Conservation (phyloP, 2,329 filamentous ascomycete genomes). For the Penicillium freii region DNA sequence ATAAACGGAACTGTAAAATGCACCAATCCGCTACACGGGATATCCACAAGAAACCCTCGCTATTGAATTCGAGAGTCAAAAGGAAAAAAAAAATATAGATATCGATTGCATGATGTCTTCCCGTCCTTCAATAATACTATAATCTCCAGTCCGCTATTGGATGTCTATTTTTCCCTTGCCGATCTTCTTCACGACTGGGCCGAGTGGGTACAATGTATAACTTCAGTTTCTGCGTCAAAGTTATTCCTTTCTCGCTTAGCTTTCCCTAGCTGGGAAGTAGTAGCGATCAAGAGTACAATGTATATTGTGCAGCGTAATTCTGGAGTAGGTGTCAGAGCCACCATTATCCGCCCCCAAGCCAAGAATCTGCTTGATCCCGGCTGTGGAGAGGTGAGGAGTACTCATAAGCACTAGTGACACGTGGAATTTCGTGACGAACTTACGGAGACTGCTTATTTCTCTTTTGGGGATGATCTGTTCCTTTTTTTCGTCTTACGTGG, state of each 20-base stretch:
- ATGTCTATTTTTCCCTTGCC: background rate
- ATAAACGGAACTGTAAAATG: too few relatives aligned
- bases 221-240: background rate
- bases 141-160: background rate
- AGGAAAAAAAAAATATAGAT: too few relatives aligned
- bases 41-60: background rate
- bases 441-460: conserved; percentile 6
- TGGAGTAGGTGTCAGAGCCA: background rate
- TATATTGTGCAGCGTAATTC: background rate
- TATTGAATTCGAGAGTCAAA: background rate
- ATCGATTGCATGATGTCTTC: background rate
- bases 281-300: background rate
- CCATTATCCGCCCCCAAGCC: background rate
- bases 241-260: background rate
- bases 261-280: background rate
- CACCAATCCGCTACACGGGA: background rate
- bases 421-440: conserved; percentile 7
- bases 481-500: background rate
- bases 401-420: conserved; percentile 9
- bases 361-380: background rate
- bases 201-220: background rate
- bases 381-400: background rate
- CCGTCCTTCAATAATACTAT: background rate
- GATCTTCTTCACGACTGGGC: conserved; percentile 10
- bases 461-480: background rate